Conservation (phyloP, 495 filamentous ascomycete genomes). For the Podospora australis region DNA sequence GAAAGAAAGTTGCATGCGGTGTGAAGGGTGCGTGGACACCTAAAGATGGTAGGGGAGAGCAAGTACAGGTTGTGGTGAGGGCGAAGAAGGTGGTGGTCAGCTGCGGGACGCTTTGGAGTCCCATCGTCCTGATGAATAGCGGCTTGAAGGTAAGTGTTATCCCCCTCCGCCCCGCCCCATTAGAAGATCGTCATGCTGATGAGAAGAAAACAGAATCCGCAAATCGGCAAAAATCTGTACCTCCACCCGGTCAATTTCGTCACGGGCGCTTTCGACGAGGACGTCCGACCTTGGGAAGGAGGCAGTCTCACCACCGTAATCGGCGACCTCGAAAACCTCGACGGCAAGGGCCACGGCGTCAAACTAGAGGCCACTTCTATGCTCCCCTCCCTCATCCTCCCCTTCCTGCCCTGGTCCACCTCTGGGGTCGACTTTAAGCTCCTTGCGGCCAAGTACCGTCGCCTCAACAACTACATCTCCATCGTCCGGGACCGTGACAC, state of each 20-base stretch:
- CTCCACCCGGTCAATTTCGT: slow-evolving; percentile 66
- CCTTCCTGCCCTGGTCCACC: slow-evolving; percentile 56
- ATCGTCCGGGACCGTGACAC: slow-evolving; percentile 65
- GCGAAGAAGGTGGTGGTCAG: slow-evolving; percentile 80
- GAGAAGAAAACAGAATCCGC: slow-evolving; percentile 51
- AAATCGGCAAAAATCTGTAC: slow-evolving; percentile 81
- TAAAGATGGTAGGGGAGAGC: slow-evolving; percentile 55
- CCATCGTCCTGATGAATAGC: slow-evolving; percentile 67
- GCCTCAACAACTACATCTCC: slow-evolving; percentile 61
- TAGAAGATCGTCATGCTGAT: slow-evolving; percentile 11
- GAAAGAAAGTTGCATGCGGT: slow-evolving; percentile 56
- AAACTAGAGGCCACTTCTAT: slow-evolving; percentile 71
- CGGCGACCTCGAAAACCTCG: slow-evolving; percentile 74
- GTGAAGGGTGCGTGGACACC: slow-evolving; percentile 69
- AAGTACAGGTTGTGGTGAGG: slow-evolving; percentile 58
- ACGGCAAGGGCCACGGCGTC: slow-evolving; percentile 73
- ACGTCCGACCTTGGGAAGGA: slow-evolving; percentile 68
- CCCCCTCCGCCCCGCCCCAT: too few relatives aligned
- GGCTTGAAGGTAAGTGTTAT: slow-evolving; percentile 47
- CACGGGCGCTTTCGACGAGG: slow-evolving; percentile 57
- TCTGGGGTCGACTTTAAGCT: slow-evolving; percentile 63
- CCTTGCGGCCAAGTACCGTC: slow-evolving; percentile 51
- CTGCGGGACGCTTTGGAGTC: slow-evolving; percentile 65
- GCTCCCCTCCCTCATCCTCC: slow-evolving; percentile 40
- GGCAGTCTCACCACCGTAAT: slow-evolving; percentile 62